Evolutionary conservation across 257 asterid genomes (phyloP).

Genomic region (Paraleonurus japonicus): DNA sequence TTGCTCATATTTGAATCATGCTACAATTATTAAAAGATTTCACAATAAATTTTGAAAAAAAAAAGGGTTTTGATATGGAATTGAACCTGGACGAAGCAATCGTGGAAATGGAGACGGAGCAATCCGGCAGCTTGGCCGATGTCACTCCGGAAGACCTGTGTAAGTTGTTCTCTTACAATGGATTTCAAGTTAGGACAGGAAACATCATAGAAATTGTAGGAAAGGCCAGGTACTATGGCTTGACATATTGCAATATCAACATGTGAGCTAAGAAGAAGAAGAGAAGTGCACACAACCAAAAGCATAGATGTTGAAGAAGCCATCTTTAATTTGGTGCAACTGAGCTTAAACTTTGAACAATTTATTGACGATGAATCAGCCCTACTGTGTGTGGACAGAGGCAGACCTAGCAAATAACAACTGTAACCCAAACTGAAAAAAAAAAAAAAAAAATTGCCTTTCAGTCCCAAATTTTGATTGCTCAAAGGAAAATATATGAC

Average conservation of each 20-base stretch:
- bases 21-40: not conserved
- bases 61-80: too few species aligned
- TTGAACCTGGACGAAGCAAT: conserved; percentile 53
- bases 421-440: too few species aligned
- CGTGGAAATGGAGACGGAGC: conserved; percentile 79
- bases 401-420: too few species aligned
- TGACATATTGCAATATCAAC: conserved; percentile 34
- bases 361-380: not conserved
- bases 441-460: too few species aligned
- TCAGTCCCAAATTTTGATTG: too few species aligned
- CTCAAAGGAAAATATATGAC: too few species aligned
- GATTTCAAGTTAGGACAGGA: conserved; percentile 53
- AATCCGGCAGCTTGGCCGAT: conserved; percentile 75
- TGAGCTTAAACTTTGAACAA: not conserved
- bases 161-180: conserved; percentile 44
- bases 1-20: not conserved
- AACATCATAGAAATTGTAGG: conserved; percentile 40
- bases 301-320: conserved; percentile 21
- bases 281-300: not conserved
- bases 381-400: not conserved
- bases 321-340: not conserved
- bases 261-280: conserved; percentile 20
- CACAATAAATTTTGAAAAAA: not conserved
- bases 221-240: conserved; percentile 50
- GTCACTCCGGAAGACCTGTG: conserved; percentile 43